A percentile compares a stretch with the other conserved stretches of the same genome.
Conservation (phyloP, 495 filamentous ascomycete species). For the Astrocystis sublimbata region DNA sequence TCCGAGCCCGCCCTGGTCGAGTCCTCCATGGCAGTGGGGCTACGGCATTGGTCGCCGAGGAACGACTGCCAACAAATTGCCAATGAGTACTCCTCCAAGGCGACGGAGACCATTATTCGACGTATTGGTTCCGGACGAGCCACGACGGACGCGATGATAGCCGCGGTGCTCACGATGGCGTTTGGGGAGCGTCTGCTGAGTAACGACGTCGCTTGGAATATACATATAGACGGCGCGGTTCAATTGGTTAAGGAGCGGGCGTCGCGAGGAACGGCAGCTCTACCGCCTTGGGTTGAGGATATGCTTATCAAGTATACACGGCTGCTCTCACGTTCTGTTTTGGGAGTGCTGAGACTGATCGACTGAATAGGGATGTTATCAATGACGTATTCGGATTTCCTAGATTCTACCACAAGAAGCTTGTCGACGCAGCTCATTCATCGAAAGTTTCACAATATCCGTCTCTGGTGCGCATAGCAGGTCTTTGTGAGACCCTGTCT, state of each 20-base stretch:
- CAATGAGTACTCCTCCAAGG: not conserved
- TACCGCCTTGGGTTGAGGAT: not conserved
- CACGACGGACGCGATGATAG: constrained; percentile 27
- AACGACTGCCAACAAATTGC: not conserved
- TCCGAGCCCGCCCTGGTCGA: constrained; percentile 32
- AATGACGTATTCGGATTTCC: constrained; percentile 8
- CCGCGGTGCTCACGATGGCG: constrained; percentile 30
- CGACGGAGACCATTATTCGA: constrained; percentile 1
- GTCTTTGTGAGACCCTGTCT: not conserved
- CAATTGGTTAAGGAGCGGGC: constrained; percentile 27
- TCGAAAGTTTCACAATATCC: not conserved
- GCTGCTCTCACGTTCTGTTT: not conserved
- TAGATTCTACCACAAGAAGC: constrained; percentile 6
- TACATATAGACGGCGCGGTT: constrained; percentile 32
- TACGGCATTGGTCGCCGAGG: constrained; percentile 4
- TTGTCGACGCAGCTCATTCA: not conserved
- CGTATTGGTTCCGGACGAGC: constrained; percentile 20
- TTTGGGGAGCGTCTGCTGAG: constrained; percentile 25
- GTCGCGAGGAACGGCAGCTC: constrained; percentile 1
- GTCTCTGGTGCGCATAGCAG: not conserved
- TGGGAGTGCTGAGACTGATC: not conserved
- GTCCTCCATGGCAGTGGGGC: constrained; percentile 26
- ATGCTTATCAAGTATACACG: not conserved
- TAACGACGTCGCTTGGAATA: constrained; percentile 25
- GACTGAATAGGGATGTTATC: not conserved